Evolutionary conservation across 495 filamentous ascomycete species (phyloP).

Genomic region (Astrocystis sublimbata): DNA sequence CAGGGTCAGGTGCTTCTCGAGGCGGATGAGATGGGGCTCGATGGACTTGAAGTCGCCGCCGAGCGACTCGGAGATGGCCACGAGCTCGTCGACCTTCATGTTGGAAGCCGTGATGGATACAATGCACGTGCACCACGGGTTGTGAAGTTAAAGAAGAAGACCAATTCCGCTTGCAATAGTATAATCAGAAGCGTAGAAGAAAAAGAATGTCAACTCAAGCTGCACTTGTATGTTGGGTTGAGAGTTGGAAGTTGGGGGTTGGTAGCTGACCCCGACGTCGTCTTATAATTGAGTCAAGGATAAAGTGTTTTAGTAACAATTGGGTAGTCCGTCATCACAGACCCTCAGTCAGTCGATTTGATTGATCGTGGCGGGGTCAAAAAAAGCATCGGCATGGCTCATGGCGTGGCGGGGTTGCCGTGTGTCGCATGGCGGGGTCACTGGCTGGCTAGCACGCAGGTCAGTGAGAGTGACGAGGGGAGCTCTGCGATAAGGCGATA

Average conservation of each 20-base stretch:
- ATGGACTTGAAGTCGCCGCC: constrained; percentile 76
- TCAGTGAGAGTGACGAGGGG: background rate
- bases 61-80: constrained; percentile 50
- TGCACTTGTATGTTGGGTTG: background rate
- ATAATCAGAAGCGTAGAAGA: background rate
- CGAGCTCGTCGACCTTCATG: constrained; percentile 56
- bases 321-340: too few relatives aligned
- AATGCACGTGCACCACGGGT: too few relatives aligned
- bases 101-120: too few relatives aligned
- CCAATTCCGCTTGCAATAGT: too few relatives aligned
- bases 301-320: too few relatives aligned
- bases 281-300: constrained; percentile 17
- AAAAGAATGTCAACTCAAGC: background rate
- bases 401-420: constrained; percentile 6
- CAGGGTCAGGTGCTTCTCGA: constrained; percentile 84
- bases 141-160: too few relatives aligned
- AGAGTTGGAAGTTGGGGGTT: too few relatives aligned
- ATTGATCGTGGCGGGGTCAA: constrained; percentile 21
- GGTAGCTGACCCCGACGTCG: constrained; percentile 1
- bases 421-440: constrained; percentile 9
- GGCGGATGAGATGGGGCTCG: constrained; percentile 69
- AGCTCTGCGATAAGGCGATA: constrained; percentile 8
- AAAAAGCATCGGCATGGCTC: constrained; percentile 11
- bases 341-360: background rate
- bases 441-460: background rate